These are phyloP conservation scores for Colletotrichum plurivorum DNA, from an alignment of 2,329 filamentous ascomycete genomes.

Conservation along the genomic window DNA sequence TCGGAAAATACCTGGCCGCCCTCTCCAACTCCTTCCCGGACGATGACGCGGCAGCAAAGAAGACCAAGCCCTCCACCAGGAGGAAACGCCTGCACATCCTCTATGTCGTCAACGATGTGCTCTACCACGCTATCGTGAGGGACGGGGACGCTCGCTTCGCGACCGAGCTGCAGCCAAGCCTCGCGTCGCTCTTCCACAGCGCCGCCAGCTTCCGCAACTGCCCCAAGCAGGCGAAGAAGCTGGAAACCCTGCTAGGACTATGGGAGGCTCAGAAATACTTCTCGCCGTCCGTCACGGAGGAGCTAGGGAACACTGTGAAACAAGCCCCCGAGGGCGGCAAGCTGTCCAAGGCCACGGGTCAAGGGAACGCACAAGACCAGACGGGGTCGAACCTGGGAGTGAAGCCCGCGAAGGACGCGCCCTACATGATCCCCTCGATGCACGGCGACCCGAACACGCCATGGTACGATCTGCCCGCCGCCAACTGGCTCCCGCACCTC, in stretches of 20 bases:
- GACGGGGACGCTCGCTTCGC: slow-evolving; percentile 66
- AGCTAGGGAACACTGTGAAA: slow-evolving; percentile 72
- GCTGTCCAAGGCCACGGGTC: slow-evolving; percentile 20
- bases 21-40: slow-evolving; percentile 71
- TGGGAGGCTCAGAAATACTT: slow-evolving; percentile 81
- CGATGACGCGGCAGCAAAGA: slow-evolving; percentile 17
- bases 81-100: slow-evolving; percentile 82
- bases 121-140: slow-evolving; percentile 76
- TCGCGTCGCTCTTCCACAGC: slow-evolving; percentile 74
- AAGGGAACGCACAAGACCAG: slow-evolving; percentile 39
- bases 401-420: slow-evolving; percentile 64
- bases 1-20: slow-evolving; percentile 83
- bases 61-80: slow-evolving; percentile 66
- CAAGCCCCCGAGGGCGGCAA: slow-evolving; percentile 48
- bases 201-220: slow-evolving; percentile 71
- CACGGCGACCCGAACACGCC: slow-evolving; percentile 82
- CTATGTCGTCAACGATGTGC: slow-evolving; percentile 83
- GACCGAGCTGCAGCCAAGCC: slow-evolving; percentile 68
- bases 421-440: slow-evolving; percentile 79
- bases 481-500: slow-evolving; percentile 84
- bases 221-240: slow-evolving; percentile 76
- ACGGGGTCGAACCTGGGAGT: slow-evolving; percentile 43
- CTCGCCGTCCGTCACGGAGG: slow-evolving; percentile 63
- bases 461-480: slow-evolving; percentile 87
- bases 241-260: slow-evolving; percentile 74